Percentiles rank a stretch among this genome's conserved stretches.
Evolutionary conservation across 257 asterid genomes (phyloP).

Genomic region (Fraxinus quadrangulata): DNA sequence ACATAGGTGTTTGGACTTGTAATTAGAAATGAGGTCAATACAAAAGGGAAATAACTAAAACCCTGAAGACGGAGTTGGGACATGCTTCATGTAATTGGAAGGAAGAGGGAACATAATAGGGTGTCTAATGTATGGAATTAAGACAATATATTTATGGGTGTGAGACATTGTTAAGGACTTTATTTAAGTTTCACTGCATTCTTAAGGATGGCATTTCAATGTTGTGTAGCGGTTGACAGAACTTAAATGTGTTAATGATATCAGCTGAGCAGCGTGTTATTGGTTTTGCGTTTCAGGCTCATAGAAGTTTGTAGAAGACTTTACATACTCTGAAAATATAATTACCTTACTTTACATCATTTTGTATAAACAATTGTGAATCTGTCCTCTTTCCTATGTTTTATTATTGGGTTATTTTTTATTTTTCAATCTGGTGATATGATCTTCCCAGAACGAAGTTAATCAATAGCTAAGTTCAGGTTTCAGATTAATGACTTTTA

Average conservation of each 20-base stretch:
- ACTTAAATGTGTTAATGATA: neutral
- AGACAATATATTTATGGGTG: neutral
- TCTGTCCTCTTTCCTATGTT: constrained; percentile 15
- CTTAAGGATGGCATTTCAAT: neutral
- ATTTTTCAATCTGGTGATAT: constrained; percentile 13
- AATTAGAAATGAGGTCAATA: neutral
- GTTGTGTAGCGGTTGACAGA: neutral
- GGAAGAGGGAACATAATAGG: neutral
- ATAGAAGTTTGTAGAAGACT: constrained; percentile 16
- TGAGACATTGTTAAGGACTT: neutral
- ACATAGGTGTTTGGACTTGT: neutral
- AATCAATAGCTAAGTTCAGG: constrained; percentile 14
- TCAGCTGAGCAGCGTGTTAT: neutral
- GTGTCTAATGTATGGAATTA: neutral
- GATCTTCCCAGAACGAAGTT: constrained; percentile 16
- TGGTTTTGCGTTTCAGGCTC: constrained; percentile 16
- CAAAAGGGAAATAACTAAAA: neutral
- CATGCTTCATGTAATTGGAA: neutral
- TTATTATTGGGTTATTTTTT: constrained; percentile 16
- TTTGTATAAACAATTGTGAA: neutral
- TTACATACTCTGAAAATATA: constrained; percentile 21
- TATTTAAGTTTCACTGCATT: neutral
- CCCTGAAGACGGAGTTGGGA: neutral
- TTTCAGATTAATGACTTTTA: neutral
- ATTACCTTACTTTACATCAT: constrained; percentile 18